Evolutionary conservation across 208 protist genomes (phyloP), one percentile per base, ranked within the genome.

Genomic region (Acanthamoeba triangularis): DNA sequence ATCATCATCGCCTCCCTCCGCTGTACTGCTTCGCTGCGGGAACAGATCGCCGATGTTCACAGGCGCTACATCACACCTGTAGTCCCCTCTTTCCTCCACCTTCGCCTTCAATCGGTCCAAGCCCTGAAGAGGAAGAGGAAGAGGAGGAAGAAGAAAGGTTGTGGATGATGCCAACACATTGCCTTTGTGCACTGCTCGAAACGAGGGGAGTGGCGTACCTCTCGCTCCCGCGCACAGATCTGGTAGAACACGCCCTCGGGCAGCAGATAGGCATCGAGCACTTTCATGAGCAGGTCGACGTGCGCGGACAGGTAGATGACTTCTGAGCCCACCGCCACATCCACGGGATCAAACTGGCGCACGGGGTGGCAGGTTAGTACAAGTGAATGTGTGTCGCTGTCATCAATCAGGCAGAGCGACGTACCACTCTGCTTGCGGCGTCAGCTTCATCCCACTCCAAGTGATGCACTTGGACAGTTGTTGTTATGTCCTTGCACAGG

Each of bases 271-370:
- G 47, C 78, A 85, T 85, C 78, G 16, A 85, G 44, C 47, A 85
- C 78, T 56, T 85, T 85, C 28, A 85, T 37, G 6, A 85, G 47
- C 78, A 85, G 78, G 47, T 85, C 78, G 14, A 85, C 78, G 56
- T 85, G 78, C 35, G 44, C n/a, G 14, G 78, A 49, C 20, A 85
- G 78, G n/a, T 85, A 85, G 47, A 85, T 85, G 1, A 85, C 78
- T 8, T 85, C 78, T 1, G 78, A 85, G 0, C 78, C 78, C 41
- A 85, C 78, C 20, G 78, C 47, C 8, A 85, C 30, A 16, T 85
- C 78, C 4, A 85, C 78, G 28, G 78, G 78, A 10, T 54, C 78
- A 59, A 49, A 85, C 78, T 85, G 47, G 14, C 23, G n/a, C 1
- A n/a, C 28, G 1, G 13, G 0, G 23, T n/a, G 18, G 18, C 3